These are phyloP conservation scores for Closterium sp. DNA, from an alignment of 139 green algal genomes.

Conservation along the genomic window DNA sequence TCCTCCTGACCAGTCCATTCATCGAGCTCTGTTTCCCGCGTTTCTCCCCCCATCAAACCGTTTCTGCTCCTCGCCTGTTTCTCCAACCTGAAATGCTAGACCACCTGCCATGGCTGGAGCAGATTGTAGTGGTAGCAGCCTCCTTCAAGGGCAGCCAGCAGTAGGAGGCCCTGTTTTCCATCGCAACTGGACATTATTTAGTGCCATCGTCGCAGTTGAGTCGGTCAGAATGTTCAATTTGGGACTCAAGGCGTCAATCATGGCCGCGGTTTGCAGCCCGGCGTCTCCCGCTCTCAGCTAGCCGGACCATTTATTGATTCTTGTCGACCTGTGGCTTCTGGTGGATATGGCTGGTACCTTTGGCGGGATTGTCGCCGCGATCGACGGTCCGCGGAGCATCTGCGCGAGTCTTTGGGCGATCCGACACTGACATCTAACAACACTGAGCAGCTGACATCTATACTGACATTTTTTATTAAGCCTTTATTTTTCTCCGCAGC, in stretches of 20 bases:
- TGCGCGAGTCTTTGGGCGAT: not conserved
- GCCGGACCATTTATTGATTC: not conserved
- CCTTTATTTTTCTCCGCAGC: not conserved
- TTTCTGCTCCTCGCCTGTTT: not conserved
- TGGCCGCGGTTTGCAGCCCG: not conserved
- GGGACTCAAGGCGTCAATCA: not conserved
- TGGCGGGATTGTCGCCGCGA: too few relatives aligned
- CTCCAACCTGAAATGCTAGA: not conserved
- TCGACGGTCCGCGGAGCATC: not conserved
- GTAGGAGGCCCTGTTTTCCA: not conserved
- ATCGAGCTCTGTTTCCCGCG: not conserved
- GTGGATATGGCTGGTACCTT: too few relatives aligned
- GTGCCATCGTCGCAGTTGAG: not conserved
- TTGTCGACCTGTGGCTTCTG: not conserved
- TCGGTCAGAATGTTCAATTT: not conserved
- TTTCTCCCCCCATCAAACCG: not conserved
- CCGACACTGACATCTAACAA: not conserved
- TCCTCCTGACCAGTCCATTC: not conserved
- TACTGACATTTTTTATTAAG: not conserved
- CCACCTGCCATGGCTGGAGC: not conserved
- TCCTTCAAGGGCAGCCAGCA: not conserved
- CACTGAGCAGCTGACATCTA: not conserved
- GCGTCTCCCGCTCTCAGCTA: not conserved
- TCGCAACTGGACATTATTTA: not conserved
- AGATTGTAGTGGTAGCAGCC: too few relatives aligned